These are phyloP conservation scores for Pyrenophora tritici-repentis DNA, from an alignment of 2,329 filamentous ascomycete species.

Conservation along the genomic window DNA sequence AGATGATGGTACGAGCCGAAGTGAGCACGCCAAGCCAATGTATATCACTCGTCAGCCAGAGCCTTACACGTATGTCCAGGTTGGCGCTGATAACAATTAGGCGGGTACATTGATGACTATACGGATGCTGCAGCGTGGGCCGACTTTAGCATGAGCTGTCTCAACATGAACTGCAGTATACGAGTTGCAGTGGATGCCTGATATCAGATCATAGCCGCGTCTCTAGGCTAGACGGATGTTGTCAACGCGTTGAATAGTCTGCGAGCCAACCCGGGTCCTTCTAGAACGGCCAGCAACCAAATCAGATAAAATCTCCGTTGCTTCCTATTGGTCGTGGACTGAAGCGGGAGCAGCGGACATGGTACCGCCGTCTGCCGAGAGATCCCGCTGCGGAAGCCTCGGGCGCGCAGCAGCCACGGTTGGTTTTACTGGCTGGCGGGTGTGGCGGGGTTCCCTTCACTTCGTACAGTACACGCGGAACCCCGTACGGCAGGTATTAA, in stretches of 20 bases:
- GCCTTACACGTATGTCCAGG: too few relatives aligned
- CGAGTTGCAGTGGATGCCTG: not conserved
- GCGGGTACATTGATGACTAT: too few relatives aligned
- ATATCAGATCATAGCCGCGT: not conserved
- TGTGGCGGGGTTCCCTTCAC: too few relatives aligned
- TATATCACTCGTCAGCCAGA: too few relatives aligned
- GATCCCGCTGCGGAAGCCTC: slow-evolving; percentile 27
- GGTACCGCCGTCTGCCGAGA: slow-evolving; percentile 17
- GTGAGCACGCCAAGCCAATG: too few relatives aligned
- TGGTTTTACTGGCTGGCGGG: too few relatives aligned
- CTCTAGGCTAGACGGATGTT: not conserved
- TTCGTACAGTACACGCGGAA: too few relatives aligned
- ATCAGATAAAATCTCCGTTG: slow-evolving; percentile 14
- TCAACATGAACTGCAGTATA: not conserved
- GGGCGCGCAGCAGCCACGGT: slow-evolving; percentile 13
- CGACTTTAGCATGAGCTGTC: not conserved
- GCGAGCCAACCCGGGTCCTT: not conserved
- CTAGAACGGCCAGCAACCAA: not conserved
- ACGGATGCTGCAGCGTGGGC: too few relatives aligned
- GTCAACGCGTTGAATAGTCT: slow-evolving; percentile 6
- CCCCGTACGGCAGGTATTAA: too few relatives aligned
- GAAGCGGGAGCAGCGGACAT: slow-evolving; percentile 16
- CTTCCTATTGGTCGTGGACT: slow-evolving; percentile 16
- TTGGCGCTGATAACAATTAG: too few relatives aligned
- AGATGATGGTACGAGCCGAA: not conserved